Evolutionary conservation across 2,329 filamentous ascomycete genomes (phyloP).

Genomic region (Sarocladium oryzae): DNA sequence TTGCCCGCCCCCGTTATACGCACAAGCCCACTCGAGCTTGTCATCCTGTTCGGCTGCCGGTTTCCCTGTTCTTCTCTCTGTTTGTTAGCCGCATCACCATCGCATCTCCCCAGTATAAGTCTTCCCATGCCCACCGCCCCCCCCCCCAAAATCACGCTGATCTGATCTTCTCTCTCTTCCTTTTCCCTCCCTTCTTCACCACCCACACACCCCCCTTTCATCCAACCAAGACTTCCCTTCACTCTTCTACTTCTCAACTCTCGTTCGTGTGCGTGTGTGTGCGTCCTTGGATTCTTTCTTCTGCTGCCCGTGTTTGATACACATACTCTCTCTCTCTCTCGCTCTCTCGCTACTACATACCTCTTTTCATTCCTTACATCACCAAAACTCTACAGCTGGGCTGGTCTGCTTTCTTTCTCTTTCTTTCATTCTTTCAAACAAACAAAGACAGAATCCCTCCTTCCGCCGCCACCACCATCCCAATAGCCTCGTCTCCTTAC

Average conservation of each 20-base stretch:
- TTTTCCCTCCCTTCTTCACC: conserved; percentile 8
- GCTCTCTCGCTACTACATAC: neutral
- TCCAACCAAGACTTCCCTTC: neutral
- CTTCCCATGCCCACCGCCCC: neutral
- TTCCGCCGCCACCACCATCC: neutral
- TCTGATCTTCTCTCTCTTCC: conserved; percentile 10
- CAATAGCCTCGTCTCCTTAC: neutral
- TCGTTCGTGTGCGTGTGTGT: conserved; percentile 8
- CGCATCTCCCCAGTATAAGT: neutral
- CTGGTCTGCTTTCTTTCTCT: conserved; percentile 3
- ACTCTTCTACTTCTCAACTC: neutral
- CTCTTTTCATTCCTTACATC: neutral
- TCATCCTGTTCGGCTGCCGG: no score
- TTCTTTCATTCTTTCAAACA: neutral
- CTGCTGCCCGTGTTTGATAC: conserved; percentile 9
- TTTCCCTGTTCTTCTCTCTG: neutral
- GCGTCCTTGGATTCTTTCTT: neutral
- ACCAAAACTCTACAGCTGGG: neutral
- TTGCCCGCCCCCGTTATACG: no score
- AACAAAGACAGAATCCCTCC: neutral
- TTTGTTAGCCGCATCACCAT: no score
- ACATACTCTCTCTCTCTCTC: conserved; percentile 5
- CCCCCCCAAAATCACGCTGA: no score
- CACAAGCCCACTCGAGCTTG: no score
- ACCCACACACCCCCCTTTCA: neutral